Conservation (phyloP, 768 basidiomycete species). For the Tylopilus intermedius region DNA sequence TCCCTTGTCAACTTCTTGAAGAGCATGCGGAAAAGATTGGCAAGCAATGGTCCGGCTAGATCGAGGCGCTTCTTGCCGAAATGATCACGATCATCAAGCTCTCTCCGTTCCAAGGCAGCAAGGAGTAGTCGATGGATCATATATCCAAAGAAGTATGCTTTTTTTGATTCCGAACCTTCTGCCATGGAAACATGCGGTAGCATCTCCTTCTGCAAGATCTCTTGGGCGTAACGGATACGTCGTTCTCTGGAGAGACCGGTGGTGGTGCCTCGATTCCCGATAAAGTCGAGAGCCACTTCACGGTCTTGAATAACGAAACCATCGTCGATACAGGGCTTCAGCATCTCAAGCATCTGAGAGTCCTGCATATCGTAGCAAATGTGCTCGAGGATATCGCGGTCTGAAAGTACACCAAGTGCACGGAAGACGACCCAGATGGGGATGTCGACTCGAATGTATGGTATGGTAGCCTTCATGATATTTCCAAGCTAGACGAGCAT, state of each 20-base stretch:
- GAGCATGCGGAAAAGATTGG: slow-evolving; percentile 96
- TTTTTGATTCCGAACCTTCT: slow-evolving; percentile 94
- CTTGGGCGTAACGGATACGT: slow-evolving; percentile 93
- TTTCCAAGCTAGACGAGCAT: slow-evolving; percentile 59
- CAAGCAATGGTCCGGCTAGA: slow-evolving; percentile 89
- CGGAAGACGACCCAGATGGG: slow-evolving; percentile 99
- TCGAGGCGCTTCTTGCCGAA: slow-evolving; percentile 98
- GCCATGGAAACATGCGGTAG: slow-evolving; percentile 94
- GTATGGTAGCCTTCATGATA: slow-evolving; percentile 95
- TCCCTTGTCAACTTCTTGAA: slow-evolving; percentile 96
- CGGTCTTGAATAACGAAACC: slow-evolving; percentile 98
- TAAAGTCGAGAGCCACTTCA: slow-evolving; percentile 95
- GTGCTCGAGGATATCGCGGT: slow-evolving; percentile 95
- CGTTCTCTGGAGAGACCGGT: slow-evolving; percentile 88
- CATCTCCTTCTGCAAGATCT: slow-evolving; percentile 98
- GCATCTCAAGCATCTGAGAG: slow-evolving; percentile 92
- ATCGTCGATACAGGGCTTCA: slow-evolving; percentile 98
- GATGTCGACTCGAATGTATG: slow-evolving; percentile 97
- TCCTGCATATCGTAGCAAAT: slow-evolving; percentile 99
- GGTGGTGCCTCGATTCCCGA: slow-evolving; percentile 95
- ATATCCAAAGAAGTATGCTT: slow-evolving; percentile 99
- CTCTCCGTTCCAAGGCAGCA: slow-evolving; percentile 89
- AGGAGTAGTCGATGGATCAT: slow-evolving; percentile 96
- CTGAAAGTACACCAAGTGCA: slow-evolving; percentile 94
- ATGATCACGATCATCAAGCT: slow-evolving; percentile 98